phyloP scores from a whole-genome alignment of 257 asterid species.

The Nicotiana obtusifolia region DNA sequence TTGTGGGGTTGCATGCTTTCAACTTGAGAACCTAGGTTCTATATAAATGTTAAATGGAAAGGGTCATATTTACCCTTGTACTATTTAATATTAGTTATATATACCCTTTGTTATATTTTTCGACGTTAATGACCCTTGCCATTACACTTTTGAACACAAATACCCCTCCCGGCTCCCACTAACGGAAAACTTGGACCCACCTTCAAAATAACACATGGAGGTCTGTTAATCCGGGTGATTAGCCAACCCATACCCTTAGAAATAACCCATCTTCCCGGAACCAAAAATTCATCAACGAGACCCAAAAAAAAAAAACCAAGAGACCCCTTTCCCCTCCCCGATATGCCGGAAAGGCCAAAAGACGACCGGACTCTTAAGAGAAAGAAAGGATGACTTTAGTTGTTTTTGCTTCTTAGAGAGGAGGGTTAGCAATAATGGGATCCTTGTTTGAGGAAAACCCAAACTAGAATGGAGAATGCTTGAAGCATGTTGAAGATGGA shows the following conservation, averaged over 20 bases:
- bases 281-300: too few species aligned
- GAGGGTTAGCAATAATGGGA: background rate
- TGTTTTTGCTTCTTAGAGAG: background rate
- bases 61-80: too few species aligned
- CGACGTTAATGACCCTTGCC: too few species aligned
- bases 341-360: background rate
- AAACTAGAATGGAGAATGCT: background rate
- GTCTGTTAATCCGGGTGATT: background rate
- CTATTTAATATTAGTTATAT: too few species aligned
- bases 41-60: background rate
- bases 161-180: background rate
- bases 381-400: background rate
- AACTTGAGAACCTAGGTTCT: background rate
- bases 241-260: background rate
- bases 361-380: background rate
- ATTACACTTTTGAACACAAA: too few species aligned
- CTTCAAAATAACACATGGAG: background rate
- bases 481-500: background rate
- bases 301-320: background rate
- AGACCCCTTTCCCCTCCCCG: background rate
- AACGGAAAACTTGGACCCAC: background rate
- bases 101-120: too few species aligned
- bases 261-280: background rate
- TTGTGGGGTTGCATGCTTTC: constrained; percentile 1
- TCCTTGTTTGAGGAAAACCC: background rate